Base-by-base conservation (phyloP, 805 yeast genomes). In the Komagataella pseudopastoris region DNA sequence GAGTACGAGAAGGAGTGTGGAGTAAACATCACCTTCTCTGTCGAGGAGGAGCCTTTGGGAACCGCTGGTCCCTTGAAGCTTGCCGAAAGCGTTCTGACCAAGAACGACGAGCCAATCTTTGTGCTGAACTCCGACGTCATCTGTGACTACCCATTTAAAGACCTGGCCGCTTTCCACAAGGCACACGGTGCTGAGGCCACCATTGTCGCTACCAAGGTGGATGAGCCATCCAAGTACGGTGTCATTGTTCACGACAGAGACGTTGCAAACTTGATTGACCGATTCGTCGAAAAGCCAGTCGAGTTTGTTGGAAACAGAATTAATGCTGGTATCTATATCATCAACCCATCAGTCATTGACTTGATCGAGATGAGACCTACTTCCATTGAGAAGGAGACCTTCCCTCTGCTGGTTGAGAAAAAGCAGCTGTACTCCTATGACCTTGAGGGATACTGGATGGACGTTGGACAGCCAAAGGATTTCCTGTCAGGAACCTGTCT, bases 391-490 rank as follows among this genome's bases (percentile, higher is more conserved):
- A 90, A 90, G 84, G 99, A 93, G 80, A 90, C 97, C 61, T 93
- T 93, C 96, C 99, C 99, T 64, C 74, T 76, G 63, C 80, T 93
- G 63, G 97, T 95, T 59, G 95, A 87, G 72, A 75, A 84, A 67
- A 89, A 85, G 66, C 78, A 84, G 55, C 79, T 93, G 64, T 93
- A 83, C 79, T 90, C 98, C 51, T 93, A 87, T 66, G 99, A 93
- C 72, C 81, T 93, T 66, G 97, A 93, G 77, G 98, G 99, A 59
- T 93, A 83, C 87, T 93, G 99, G 99, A 93, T 93, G 99, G 99
- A 93, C 72, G 97, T 93, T 61, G 99, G 99, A 72, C 99, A 93
- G 78, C 99, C 99, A 80, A 93, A 91, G 81, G 99, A 93, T 74
- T 93, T 89, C 83, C 74, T 93, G 59, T 83, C 96, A 54, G 99